Evolutionary conservation across 1,284 basidiomycete genomes (phyloP).

Genomic region (Hemileccinum hortonii): DNA sequence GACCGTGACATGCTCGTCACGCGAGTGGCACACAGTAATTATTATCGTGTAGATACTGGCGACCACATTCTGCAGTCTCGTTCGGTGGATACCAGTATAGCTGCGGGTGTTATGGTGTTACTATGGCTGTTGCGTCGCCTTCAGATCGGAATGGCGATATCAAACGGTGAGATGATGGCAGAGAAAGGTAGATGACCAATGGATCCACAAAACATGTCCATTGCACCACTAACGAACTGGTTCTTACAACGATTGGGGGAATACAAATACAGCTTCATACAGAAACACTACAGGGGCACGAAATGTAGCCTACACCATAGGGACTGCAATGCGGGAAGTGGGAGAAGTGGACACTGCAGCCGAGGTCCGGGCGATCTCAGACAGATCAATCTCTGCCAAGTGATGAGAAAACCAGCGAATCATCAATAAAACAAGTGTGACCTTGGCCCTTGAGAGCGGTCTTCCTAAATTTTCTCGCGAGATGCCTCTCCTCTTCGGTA

Average conservation of each 20-base stretch:
- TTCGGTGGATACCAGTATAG: no score
- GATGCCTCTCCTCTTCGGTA: slow-evolving; percentile 65
- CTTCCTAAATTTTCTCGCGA: slow-evolving; percentile 65
- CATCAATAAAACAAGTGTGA: slow-evolving; percentile 27
- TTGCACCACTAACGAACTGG: neutral
- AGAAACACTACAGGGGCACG: slow-evolving; percentile 12
- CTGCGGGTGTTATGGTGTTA: no score
- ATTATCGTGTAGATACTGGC: no score
- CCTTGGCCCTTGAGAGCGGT: slow-evolving; percentile 59
- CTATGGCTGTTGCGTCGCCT: no score
- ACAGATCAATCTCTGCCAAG: slow-evolving; percentile 60
- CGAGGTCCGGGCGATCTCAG: slow-evolving; percentile 79
- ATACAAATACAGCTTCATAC: slow-evolving; percentile 25
- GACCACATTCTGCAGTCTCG: no score
- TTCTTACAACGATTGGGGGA: neutral
- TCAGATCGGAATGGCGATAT: no score
- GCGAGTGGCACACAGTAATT: no score
- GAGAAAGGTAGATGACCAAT: no score
- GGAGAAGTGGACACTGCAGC: slow-evolving; percentile 70
- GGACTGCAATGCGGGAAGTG: slow-evolving; percentile 38
- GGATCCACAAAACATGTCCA: no score
- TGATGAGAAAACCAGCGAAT: slow-evolving; percentile 7
- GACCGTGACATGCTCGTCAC: no score
- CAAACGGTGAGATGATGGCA: no score
- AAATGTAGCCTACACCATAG: slow-evolving; percentile 34